Base-by-base conservation (phyloP, 352 stramenopile genomes). In the Phytopythium aichiense region DNA sequence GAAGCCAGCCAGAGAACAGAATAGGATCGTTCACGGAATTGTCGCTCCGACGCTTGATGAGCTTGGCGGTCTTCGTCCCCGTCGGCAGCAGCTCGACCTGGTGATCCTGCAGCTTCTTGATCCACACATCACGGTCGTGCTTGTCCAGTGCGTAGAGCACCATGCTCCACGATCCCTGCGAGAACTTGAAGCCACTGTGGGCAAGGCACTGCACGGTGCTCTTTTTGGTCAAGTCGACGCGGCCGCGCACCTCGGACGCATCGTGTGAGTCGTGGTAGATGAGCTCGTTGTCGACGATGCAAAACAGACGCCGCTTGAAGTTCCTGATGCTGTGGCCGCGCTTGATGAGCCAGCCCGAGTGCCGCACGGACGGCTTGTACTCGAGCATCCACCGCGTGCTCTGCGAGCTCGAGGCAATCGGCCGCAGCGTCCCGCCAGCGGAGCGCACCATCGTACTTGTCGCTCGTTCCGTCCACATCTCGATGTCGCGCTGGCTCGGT, bases 321-420 rank as follows among this genome's bases (percentile, higher is more conserved):
- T 87, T 90, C 33, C 82, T 78, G 40, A 89, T 80, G 23, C 83
- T 87, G 48, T 88, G 75, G 31, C 79, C 87, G 22, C 84, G 83
- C 53, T 95, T 95, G 64, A 95, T 92, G 45, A 95, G 80, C 87
- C 87, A 95, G 12, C 87, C 87, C 30, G 87, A 95, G 61, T 94
- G 84, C 2, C 77, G 70, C 11, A 95, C 83, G 7, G 91, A 72
- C 1, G 86, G 86, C 52, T 94, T 94, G 75, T 94, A 94, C 63
- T 92, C 81, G 15, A 89, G 78, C 53, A 91, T 73, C 76, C 80
- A 91, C 31, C 77, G 77, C 38, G 65, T 71, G 66, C 83, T 89
- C 45, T 91, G 81, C 49, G 78, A 76, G 42, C 72, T 84, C 6
- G 79, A 81, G 7, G 73, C 70, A 15, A 72, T 71, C 7, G 79